phyloP scores from a whole-genome alignment of 2,329 filamentous ascomycete species.

The Neoscytalidium dimidiatum region DNA sequence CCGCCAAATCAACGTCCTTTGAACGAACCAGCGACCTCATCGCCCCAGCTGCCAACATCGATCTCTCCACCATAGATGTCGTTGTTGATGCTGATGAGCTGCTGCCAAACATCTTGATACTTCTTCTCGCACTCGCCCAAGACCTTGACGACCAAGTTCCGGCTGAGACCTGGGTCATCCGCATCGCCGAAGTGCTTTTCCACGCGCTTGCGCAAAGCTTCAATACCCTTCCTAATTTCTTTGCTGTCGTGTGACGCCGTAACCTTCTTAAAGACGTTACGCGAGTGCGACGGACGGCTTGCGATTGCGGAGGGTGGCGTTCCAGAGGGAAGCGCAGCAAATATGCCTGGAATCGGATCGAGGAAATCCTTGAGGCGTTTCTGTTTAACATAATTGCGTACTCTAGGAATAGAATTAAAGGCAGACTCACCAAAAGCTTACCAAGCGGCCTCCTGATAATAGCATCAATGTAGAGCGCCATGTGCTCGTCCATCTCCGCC shows the following conservation, averaged over 20 bases:
- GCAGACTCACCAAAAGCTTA: slow-evolving; percentile 66
- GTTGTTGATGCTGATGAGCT: slow-evolving; percentile 43
- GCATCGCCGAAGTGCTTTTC: slow-evolving; percentile 97
- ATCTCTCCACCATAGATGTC: slow-evolving; percentile 50
- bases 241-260: slow-evolving; percentile 77
- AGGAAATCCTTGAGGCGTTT: slow-evolving; percentile 66
- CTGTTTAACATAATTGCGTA: slow-evolving; percentile 21
- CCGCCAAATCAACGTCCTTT: slow-evolving; percentile 1
- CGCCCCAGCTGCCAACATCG: slow-evolving; percentile 34
- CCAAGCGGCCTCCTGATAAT: slow-evolving; percentile 88
- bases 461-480: slow-evolving; percentile 81
- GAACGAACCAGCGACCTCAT: slow-evolving; percentile 16
- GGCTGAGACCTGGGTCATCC: slow-evolving; percentile 69
- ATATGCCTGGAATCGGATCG: slow-evolving; percentile 78
- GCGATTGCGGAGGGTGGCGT: slow-evolving; percentile 64
- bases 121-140: slow-evolving; percentile 60
- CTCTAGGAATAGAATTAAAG: not conserved
- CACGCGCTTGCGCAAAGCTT: slow-evolving; percentile 83
- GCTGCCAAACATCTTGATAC: slow-evolving; percentile 57
- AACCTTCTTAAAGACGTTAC: slow-evolving; percentile 82
- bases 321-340: slow-evolving; percentile 53
- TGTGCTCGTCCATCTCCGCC: slow-evolving; percentile 80
- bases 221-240: slow-evolving; percentile 87
- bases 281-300: slow-evolving; percentile 78
- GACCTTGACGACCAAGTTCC: slow-evolving; percentile 60